phyloP scores from a whole-genome alignment of 139 green algal genomes.

The Diplosphaera chodatii region DNA sequence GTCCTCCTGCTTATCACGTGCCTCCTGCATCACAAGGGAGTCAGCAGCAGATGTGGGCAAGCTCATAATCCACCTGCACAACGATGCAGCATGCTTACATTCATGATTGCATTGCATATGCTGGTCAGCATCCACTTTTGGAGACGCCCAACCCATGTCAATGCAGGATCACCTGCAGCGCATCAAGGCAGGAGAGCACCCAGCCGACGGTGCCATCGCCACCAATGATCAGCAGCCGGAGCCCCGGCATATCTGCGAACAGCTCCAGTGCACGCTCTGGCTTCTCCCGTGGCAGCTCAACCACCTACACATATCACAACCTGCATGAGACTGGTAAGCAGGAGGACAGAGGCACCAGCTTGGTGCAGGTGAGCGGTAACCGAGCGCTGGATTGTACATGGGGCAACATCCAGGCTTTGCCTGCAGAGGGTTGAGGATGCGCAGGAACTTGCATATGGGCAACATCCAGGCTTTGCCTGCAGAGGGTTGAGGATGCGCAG shows the following conservation, averaged over 20 bases:
- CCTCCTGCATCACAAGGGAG: not conserved
- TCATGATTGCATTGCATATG: no score
- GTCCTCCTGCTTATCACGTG: not conserved
- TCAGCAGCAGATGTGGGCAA: no score
- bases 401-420: conserved; percentile 8
- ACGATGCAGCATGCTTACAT: no score
- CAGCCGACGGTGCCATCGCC: conserved; percentile 78
- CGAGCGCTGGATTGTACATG: no score
- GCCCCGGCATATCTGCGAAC: conserved; percentile 46
- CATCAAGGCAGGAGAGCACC: conserved; percentile 57
- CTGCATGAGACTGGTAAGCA: no score
- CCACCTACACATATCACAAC: no score
- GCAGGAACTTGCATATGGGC: no score
- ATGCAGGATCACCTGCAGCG: conserved; percentile 6
- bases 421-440: conserved; percentile 79
- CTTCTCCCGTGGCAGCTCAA: conserved; percentile 52
- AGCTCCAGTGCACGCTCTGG: conserved; percentile 58
- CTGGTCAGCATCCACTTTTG: no score
- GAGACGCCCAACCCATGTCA: no score
- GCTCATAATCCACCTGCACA: no score
- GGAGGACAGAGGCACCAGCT: no score
- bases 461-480: conserved; percentile 34
- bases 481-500: conserved; percentile 75
- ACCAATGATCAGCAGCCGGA: conserved; percentile 68
- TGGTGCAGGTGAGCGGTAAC: no score